phyloP scores from a whole-genome alignment of 1,284 basidiomycete species.

The Hemileia vastatrix region DNA sequence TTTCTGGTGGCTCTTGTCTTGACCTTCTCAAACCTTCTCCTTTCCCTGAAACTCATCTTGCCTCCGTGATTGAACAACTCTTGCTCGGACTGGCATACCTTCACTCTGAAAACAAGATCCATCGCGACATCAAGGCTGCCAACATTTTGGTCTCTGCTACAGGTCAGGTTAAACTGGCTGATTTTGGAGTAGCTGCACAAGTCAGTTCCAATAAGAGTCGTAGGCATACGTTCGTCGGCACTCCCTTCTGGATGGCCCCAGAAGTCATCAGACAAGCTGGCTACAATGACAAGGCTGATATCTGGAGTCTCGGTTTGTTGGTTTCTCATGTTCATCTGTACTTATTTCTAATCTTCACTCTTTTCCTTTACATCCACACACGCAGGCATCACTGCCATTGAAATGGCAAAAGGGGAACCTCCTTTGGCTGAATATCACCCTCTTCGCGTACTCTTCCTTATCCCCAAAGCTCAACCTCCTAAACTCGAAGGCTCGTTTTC shows the following conservation, averaged over 20 bases:
- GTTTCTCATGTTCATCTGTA: neutral
- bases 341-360: neutral
- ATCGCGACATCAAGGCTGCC: conserved; percentile 96
- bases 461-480: conserved; percentile 65
- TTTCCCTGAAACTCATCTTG: conserved; percentile 17
- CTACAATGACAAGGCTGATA: conserved; percentile 48
- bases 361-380: too few species aligned
- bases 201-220: conserved; percentile 64
- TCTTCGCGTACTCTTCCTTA: conserved; percentile 48
- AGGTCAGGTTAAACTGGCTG: conserved; percentile 88
- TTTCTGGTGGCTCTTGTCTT: conserved; percentile 22
- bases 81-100: conserved; percentile 84
- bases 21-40: conserved; percentile 14
- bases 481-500: conserved; percentile 76
- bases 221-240: conserved; percentile 80
- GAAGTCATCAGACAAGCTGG: conserved; percentile 95
- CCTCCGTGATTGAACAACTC: conserved; percentile 59
- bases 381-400: conserved; percentile 47
- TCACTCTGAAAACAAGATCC: conserved; percentile 87
- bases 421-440: conserved; percentile 49
- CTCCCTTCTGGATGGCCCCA: conserved; percentile 97
- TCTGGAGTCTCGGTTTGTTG: conserved; percentile 44
- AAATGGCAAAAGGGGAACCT: conserved; percentile 48
- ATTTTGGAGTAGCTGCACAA: conserved; percentile 94
- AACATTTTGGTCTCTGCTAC: conserved; percentile 88